Evolutionary conservation across 768 basidiomycete species (phyloP).

Genomic region (Suillus spraguei): DNA sequence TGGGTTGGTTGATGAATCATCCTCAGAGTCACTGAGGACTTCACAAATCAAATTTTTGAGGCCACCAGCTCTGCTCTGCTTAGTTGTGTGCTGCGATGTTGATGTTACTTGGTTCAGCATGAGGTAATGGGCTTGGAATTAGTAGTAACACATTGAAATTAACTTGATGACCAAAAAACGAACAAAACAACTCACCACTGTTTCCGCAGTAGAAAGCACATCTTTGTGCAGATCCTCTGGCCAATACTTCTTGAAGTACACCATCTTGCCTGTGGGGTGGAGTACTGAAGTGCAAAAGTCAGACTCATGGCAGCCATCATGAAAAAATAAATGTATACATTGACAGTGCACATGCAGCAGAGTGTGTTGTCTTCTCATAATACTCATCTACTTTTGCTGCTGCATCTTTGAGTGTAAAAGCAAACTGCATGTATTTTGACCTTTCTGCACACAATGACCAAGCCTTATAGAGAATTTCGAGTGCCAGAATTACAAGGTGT

Average conservation of each 20-base stretch:
- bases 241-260: constrained; percentile 33
- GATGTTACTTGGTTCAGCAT: too few species aligned
- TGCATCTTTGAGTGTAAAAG: background rate
- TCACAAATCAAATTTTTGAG: too few species aligned
- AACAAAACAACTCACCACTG: constrained; percentile 17
- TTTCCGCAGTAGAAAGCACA: constrained; percentile 18
- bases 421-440: background rate
- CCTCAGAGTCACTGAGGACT: too few species aligned
- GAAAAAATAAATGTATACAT: background rate
- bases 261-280: constrained; percentile 25
- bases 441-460: background rate
- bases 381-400: background rate
- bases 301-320: background rate
- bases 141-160: background rate
- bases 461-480: background rate
- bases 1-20: too few species aligned
- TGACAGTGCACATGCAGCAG: background rate
- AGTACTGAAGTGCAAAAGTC: constrained; percentile 22
- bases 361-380: background rate
- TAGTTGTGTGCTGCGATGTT: too few species aligned
- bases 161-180: background rate
- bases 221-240: constrained; percentile 18
- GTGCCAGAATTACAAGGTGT: background rate
- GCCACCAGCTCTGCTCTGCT: too few species aligned
- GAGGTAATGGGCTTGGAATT: too few species aligned